Percentiles rank a stretch among this genome's conserved stretches.
Evolutionary conservation across 1,139 yeast genomes (phyloP).

Genomic region (Taiozyma sp.): DNA sequence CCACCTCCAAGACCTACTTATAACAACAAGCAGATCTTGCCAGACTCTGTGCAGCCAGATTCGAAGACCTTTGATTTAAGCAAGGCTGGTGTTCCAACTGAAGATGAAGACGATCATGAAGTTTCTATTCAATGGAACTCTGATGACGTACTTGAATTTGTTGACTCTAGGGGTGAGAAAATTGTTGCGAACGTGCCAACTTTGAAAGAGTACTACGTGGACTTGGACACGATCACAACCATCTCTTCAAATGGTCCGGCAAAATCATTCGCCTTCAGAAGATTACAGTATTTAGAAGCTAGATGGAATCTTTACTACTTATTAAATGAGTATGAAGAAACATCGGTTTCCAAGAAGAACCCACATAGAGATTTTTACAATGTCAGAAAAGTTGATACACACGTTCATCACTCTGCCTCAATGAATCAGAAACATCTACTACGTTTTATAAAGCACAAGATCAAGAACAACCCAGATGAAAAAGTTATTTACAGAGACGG

Average conservation of each 20-base stretch:
- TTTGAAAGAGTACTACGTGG: conserved; percentile 76
- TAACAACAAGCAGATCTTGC: conserved; percentile 53
- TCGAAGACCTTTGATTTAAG: conserved; percentile 54
- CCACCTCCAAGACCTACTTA: conserved; percentile 93
- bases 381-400: conserved; percentile 97
- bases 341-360: conserved; percentile 72
- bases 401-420: conserved; percentile 98
- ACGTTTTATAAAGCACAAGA: conserved; percentile 89
- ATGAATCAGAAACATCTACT: conserved; percentile 97
- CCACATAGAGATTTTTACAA: conserved; percentile 98
- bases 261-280: conserved; percentile 93
- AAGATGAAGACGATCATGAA: conserved; percentile 35
- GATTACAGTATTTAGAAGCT: conserved; percentile 91
- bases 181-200: conserved; percentile 60
- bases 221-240: conserved; percentile 62
- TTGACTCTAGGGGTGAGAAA: conserved; percentile 31
- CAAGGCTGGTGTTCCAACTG: conserved; percentile 55
- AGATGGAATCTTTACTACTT: conserved; percentile 90
- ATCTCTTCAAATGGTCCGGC: conserved; percentile 93
- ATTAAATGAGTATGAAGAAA: conserved; percentile 89
- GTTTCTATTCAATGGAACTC: conserved; percentile 47
- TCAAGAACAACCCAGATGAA: conserved; percentile 75
- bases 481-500: conserved; percentile 93
- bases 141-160: conserved; percentile 67
- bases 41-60: conserved; percentile 33